Base-by-base conservation (phyloP, 805 yeast genomes). In the Saccharomycopsis malanga region DNA sequence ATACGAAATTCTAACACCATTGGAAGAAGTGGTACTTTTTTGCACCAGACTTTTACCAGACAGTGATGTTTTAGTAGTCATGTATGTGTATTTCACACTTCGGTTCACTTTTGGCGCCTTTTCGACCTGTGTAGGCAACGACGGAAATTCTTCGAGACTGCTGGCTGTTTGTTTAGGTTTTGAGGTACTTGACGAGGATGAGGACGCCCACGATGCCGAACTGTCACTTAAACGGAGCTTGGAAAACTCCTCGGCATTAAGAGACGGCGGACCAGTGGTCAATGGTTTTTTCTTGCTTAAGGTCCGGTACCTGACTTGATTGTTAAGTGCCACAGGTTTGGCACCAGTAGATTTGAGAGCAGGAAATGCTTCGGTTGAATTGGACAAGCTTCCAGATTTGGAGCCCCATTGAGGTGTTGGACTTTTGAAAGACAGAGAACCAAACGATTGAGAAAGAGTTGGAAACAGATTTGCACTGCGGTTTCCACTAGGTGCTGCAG, bases 131-230 rank as follows among this genome's bases (percentile, higher is more conserved):
- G 34, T 10, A 9, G 42, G 39, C 38, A 50, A 39, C 20, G 44
- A 42, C n/a, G 54, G 54, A 39, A 50, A 50, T 12, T 47, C 42
- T 18, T 48, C 43, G n/a, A n/a, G n/a, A 12, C 4, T 14, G 14
- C 20, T 39, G 15, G 18, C 34, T 9, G 24, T 27, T 4, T 18
- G n/a, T 27, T 12, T n/a, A 17, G 39, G 32, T n/a, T 65, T 66
- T 46, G 50, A 52, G n/a, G 54, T 58, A 20, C 66, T 70, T 17
- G 58, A 58, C 24, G 67, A 56, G 21, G 67, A 58, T 32, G 58
- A 57, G 27, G 53, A 53, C 15, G 69, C 67, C 52, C 53, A 51
- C 15, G 25, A 21, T 2, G 54, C 54, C 9, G 44, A 34, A 15
- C 49, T 40, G 15, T 46, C 49, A 14, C 20, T 32, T 17, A 50